Percentiles rank a stretch among this genome's conserved stretches.
These are phyloP conservation scores for Gnomoniopsis sp. DNA, from an alignment of 2,329 filamentous ascomycete species.

Conservation along the genomic window DNA sequence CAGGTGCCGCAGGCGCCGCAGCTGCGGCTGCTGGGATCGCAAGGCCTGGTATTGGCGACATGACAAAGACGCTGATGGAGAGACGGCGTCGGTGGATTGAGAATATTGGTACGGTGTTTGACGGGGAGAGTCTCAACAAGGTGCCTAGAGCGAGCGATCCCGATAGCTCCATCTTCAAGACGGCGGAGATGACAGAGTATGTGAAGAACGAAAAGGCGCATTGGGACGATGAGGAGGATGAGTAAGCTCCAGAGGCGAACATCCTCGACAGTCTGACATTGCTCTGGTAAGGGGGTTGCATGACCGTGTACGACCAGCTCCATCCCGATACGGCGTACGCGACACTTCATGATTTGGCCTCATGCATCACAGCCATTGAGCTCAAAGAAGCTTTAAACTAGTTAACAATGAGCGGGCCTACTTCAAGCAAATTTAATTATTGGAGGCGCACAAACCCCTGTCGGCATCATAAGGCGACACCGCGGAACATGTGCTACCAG, in stretches of 20 bases:
- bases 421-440: no score
- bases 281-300: background rate
- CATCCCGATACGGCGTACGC: background rate
- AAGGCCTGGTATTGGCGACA: constrained; percentile 81
- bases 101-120: constrained; percentile 86
- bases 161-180: constrained; percentile 68
- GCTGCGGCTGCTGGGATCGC: constrained; percentile 59
- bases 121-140: constrained; percentile 70
- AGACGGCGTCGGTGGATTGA: constrained; percentile 84
- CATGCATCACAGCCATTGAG: no score
- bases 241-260: constrained; percentile 24
- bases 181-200: constrained; percentile 67
- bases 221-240: constrained; percentile 79
- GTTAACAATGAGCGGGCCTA: no score
- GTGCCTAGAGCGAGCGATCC: constrained; percentile 67
- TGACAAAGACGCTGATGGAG: constrained; percentile 90
- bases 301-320: background rate
- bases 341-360: no score
- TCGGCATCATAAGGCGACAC: no score
- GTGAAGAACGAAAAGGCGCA: constrained; percentile 74
- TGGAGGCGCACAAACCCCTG: no score
- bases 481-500: no score
- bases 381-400: no score
- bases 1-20: constrained; percentile 64
- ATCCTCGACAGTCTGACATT: no score